A percentile compares a stretch with the other conserved stretches of the same genome.
Evolutionary conservation across 257 asterid genomes (phyloP).

Genomic region (Capsicum baccatum): DNA sequence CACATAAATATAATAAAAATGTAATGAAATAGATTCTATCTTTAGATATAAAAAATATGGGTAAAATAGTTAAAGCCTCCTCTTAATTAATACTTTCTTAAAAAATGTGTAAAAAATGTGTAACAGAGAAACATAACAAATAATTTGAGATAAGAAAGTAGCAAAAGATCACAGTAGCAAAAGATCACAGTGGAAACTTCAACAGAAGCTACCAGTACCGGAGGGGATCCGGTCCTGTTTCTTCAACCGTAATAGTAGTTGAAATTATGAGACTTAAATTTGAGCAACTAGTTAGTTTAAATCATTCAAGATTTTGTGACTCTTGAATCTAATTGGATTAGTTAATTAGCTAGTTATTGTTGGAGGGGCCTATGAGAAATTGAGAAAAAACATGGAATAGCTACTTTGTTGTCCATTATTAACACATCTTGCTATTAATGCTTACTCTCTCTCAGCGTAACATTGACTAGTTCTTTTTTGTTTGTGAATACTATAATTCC

Average conservation of each 20-base stretch:
- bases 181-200: no score
- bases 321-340: not conserved
- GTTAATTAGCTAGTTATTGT: not conserved
- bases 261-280: not conserved
- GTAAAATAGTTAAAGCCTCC: no score
- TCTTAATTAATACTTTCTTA: no score
- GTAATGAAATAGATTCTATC: no score
- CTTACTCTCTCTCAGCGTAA: not conserved
- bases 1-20: no score
- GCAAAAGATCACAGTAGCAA: no score
- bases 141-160: no score
- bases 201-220: no score
- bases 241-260: not conserved
- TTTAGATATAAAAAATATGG: no score
- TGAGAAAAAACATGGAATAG: not conserved
- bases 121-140: no score
- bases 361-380: not conserved
- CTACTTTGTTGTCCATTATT: not conserved
- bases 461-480: not conserved
- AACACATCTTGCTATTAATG: not conserved
- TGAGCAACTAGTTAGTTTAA: not conserved
- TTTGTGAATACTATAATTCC: not conserved
- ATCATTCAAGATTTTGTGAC: not conserved
- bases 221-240: not conserved
- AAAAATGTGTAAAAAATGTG: no score